Evolutionary conservation across 208 protist genomes (phyloP), one percentile per base, ranked within the genome.

Genomic region (Trypanosoma grayi): DNA sequence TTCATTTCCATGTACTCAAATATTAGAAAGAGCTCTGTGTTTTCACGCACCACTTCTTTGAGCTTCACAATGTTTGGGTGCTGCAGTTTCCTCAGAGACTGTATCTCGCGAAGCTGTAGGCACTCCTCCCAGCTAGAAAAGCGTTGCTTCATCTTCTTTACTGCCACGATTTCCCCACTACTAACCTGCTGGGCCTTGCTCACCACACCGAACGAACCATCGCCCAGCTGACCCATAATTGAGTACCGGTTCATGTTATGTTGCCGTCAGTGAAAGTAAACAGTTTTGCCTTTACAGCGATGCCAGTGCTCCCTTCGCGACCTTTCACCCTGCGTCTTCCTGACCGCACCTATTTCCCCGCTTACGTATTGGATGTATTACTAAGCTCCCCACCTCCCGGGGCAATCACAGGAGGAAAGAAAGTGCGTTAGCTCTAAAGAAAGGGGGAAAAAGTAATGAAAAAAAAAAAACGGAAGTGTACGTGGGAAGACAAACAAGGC

Each of bases 101-200:
- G 95, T 37, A 99, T 94, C 67, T 99, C 98, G 14, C 92, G 82
- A 48, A 99, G 78, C 65, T 98, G 84, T 46, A 99, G 70, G 66
- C 97, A 99, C 72, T 99, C 98, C 44, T 99, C 90, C 97, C 97
- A 99, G 50, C 83, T 96, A 63, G 93, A 94, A 70, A 98, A 99
- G 30, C 95, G 95, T 73, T 96, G 86, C 81, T 99, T 99, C 97
- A 99, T 99, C 68, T 97, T 97, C 70, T 99, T 99, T 25, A 99
- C 97, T 7, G 98, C 98, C 8, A 99, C 97, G 20, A 98, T 80
- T 53, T 99, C 97, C 6, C 83, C 84, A 0, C 75, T 98, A 14
- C 83, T 39, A 7, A 59, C 86, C 56, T 98, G 84, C 30, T 92
- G 72, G 4, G 97, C 97, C 56, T 97, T 98, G 27, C 92, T 90